Evolutionary conservation across 2,329 filamentous ascomycete species (phyloP).

Genomic region (Talaromyces islandicus): DNA sequence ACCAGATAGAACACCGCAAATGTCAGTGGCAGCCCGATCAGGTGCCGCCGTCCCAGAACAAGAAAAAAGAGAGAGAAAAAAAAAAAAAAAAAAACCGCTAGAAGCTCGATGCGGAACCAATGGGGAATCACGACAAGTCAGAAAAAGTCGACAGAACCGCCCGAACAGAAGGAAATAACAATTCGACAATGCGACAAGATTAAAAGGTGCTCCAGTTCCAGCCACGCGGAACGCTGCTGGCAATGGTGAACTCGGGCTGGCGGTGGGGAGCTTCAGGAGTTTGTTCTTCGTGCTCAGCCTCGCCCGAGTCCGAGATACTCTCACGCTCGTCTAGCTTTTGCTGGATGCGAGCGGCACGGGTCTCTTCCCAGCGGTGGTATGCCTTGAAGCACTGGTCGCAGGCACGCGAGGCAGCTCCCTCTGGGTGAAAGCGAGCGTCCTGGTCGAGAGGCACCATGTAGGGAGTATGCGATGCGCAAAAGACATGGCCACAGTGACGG

Average conservation of each 20-base stretch:
- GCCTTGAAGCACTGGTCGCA: conserved; percentile 58
- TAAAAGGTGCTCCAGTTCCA: conserved; percentile 61
- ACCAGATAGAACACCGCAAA: background rate
- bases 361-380: conserved; percentile 52
- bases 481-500: conserved; percentile 60
- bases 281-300: conserved; percentile 11
- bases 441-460: conserved; percentile 57
- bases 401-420: conserved; percentile 50
- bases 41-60: background rate
- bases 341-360: conserved; percentile 44
- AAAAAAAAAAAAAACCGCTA: background rate
- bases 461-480: conserved; percentile 55
- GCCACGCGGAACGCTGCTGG: conserved; percentile 52
- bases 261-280: conserved; percentile 18
- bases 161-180: background rate
- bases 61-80: background rate
- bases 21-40: background rate
- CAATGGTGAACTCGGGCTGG: conserved; percentile 33
- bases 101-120: conserved; percentile 5
- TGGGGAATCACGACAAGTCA: conserved; percentile 13
- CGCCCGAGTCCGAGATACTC: conserved; percentile 9
- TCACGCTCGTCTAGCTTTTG: conserved; percentile 26
- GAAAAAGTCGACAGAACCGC: conserved; percentile 4
- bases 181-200: too few species aligned
- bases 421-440: conserved; percentile 57